A percentile compares a stretch with the other conserved stretches of the same genome.
These are phyloP conservation scores for Tetratostichococcus sp. DNA, from an alignment of 139 green algal genomes.

Conservation along the genomic window DNA sequence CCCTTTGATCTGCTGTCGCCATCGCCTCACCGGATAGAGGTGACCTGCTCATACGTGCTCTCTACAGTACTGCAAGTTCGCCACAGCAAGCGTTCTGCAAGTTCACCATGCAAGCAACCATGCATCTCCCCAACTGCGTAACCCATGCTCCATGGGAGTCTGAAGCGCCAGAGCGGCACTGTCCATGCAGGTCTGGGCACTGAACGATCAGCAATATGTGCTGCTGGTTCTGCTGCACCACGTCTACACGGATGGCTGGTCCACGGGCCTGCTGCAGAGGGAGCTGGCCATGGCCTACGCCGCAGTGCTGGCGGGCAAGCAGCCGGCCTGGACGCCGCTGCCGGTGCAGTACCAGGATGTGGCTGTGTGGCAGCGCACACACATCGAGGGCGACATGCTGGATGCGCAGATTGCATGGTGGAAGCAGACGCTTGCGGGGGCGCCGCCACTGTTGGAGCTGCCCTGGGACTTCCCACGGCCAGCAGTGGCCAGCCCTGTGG, in stretches of 20 bases:
- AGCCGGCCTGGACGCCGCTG: not conserved
- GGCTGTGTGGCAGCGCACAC: not conserved
- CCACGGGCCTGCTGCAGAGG: not conserved
- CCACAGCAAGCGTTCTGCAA: too few relatives aligned
- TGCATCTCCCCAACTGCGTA: too few relatives aligned
- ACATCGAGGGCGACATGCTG: not conserved
- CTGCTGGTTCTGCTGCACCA: slow-evolving; percentile 1
- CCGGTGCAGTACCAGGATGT: not conserved
- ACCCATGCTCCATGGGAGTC: too few relatives aligned
- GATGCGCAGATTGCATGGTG: not conserved
- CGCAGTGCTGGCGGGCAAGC: not conserved
- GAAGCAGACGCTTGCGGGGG: not conserved
- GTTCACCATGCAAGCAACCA: too few relatives aligned
- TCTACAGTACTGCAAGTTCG: too few relatives aligned
- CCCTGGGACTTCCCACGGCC: not conserved
- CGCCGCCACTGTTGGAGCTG: not conserved
- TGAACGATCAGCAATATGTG: not conserved
- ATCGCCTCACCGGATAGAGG: too few relatives aligned
- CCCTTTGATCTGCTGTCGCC: too few relatives aligned
- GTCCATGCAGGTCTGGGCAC: not conserved
- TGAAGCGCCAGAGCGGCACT: too few relatives aligned
- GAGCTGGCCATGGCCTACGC: slow-evolving; percentile 3
- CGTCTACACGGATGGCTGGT: slow-evolving; percentile 1
- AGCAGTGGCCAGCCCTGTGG: too few relatives aligned
- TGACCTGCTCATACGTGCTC: too few relatives aligned